Conservation (phyloP, 2,329 filamentous ascomycete genomes). For the Uncinocarpus reesii region DNA sequence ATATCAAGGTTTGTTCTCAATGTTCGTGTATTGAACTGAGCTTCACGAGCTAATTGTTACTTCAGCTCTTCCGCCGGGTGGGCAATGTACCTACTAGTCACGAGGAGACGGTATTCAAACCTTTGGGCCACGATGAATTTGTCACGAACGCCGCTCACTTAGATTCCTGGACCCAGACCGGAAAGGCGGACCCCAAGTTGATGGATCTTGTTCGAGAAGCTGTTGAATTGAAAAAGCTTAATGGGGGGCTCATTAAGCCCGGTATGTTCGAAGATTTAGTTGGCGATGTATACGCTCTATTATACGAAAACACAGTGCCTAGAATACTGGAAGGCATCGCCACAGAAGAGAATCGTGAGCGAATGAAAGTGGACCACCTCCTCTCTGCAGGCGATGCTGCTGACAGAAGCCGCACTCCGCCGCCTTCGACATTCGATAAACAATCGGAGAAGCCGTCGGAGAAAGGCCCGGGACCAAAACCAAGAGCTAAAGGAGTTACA, state of each 20-base stretch:
- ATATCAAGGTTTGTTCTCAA: constrained; percentile 38
- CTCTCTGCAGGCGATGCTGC: constrained; percentile 32
- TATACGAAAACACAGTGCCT: constrained; percentile 33
- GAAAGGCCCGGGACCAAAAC: constrained; percentile 19
- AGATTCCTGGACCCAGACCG: constrained; percentile 48
- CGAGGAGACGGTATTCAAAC: constrained; percentile 56
- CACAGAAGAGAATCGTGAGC: constrained; percentile 39
- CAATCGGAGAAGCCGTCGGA: not conserved
- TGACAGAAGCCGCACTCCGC: constrained; percentile 11
- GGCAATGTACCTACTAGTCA: constrained; percentile 50
- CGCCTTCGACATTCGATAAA: constrained; percentile 15
- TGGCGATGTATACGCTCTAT: constrained; percentile 70
- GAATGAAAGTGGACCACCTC: constrained; percentile 40
- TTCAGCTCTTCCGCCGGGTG: constrained; percentile 46
- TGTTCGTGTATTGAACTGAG: constrained; percentile 13
- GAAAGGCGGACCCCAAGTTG: constrained; percentile 37
- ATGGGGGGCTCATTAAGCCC: constrained; percentile 77
- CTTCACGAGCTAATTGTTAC: constrained; percentile 18
- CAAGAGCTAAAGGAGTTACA: constrained; percentile 49
- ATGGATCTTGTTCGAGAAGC: constrained; percentile 57
- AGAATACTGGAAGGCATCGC: constrained; percentile 32
- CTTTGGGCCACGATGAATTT: constrained; percentile 56
- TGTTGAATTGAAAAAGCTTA: constrained; percentile 65
- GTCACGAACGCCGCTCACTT: constrained; percentile 48
- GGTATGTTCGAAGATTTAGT: constrained; percentile 85